These are phyloP conservation scores for Bipolaris zeicola DNA, from an alignment of 2,329 filamentous ascomycete species.

Conservation along the genomic window DNA sequence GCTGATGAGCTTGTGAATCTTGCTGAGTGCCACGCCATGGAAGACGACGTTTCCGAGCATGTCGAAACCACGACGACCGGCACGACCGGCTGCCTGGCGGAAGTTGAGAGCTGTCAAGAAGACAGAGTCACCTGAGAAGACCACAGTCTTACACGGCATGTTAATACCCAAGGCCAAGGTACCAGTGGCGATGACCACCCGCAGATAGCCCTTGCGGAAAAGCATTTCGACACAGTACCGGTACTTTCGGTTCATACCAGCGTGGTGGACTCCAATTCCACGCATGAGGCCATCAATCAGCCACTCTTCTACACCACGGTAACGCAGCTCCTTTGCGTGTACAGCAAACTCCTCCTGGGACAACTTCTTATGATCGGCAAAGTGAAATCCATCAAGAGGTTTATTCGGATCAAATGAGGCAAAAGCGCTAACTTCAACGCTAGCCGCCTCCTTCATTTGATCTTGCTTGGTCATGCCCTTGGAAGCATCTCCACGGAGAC, in stretches of 20 bases:
- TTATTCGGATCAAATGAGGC: slow-evolving; percentile 70
- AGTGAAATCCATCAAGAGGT: slow-evolving; percentile 67
- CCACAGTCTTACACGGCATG: slow-evolving; percentile 75
- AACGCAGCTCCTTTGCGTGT: slow-evolving; percentile 59
- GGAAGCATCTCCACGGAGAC: slow-evolving; percentile 53
- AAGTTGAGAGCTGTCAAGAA: slow-evolving; percentile 78
- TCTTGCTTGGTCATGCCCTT: slow-evolving; percentile 62
- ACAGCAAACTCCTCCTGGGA: slow-evolving; percentile 63
- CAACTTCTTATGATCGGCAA: slow-evolving; percentile 67
- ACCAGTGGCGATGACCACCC: slow-evolving; percentile 75
- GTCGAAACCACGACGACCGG: slow-evolving; percentile 80
- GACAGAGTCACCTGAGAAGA: slow-evolving; percentile 75
- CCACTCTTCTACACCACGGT: slow-evolving; percentile 56
- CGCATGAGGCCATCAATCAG: slow-evolving; percentile 67
- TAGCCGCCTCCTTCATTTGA: slow-evolving; percentile 61
- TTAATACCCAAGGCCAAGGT: slow-evolving; percentile 78
- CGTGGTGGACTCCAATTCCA: slow-evolving; percentile 78
- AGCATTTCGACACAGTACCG: slow-evolving; percentile 75
- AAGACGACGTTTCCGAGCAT: slow-evolving; percentile 82
- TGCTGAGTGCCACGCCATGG: slow-evolving; percentile 65
- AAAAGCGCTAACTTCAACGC: slow-evolving; percentile 61
- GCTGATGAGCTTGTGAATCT: slow-evolving; percentile 72
- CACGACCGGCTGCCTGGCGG: slow-evolving; percentile 76
- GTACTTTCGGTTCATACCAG: slow-evolving; percentile 79
- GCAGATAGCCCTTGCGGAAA: slow-evolving; percentile 73